A percentile compares a stretch with the other conserved stretches of the same genome.
These are phyloP conservation scores for Nicotiana knightiana DNA, from an alignment of 257 asterid genomes.

Conservation along the genomic window DNA sequence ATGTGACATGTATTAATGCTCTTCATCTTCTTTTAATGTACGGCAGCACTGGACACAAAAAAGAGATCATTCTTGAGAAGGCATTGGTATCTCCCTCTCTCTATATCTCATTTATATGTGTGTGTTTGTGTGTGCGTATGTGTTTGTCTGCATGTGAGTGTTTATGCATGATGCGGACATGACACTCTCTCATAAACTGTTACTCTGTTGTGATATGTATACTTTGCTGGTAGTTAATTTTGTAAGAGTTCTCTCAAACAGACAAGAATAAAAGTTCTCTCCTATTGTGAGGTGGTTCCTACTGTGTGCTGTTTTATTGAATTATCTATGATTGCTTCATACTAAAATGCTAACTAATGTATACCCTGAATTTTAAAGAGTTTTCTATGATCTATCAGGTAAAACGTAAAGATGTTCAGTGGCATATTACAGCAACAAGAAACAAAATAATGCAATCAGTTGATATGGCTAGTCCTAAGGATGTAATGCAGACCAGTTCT, in stretches of 20 bases:
- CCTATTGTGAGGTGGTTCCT: neutral
- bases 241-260: neutral
- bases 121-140: neutral
- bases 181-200: neutral
- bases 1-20: conserved; percentile 8
- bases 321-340: neutral
- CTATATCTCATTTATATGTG: neutral
- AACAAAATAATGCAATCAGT: conserved; percentile 28
- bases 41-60: conserved; percentile 90
- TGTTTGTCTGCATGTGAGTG: neutral
- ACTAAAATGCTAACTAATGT: neutral
- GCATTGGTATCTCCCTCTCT: conserved; percentile 51
- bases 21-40: conserved; percentile 1
- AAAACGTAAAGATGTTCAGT: conserved; percentile 54
- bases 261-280: neutral
- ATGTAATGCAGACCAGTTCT: conserved; percentile 15
- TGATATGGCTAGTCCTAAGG: conserved; percentile 13
- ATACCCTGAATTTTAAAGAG: neutral
- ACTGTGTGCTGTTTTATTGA: neutral
- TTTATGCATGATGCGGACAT: neutral
- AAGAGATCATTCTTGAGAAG: conserved; percentile 73
- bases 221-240: neutral
- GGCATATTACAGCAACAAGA: conserved; percentile 50
- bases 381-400: conserved; percentile 36
- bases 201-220: neutral